phyloP scores from a whole-genome alignment of 768 basidiomycete species.

The Boletus vinaceobasis region DNA sequence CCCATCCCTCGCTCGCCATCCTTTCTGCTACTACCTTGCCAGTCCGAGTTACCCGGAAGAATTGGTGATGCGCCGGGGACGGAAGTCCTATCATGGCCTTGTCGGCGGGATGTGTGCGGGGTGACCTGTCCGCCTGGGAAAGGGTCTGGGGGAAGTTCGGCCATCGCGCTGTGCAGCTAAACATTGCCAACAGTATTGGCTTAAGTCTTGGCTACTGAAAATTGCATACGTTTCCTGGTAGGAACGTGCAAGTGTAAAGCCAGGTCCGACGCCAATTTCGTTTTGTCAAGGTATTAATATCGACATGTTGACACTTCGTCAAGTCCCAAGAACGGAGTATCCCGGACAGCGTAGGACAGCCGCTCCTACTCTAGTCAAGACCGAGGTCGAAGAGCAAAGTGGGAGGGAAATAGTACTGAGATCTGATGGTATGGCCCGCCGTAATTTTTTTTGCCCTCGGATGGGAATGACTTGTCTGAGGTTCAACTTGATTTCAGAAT shows the following conservation, averaged over 20 bases:
- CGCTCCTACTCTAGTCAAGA: neutral
- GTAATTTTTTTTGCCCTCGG: neutral
- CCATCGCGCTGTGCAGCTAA: too few relatives aligned
- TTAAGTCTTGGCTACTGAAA: neutral
- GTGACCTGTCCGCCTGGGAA: neutral
- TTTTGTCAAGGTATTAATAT: too few relatives aligned
- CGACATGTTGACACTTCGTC: neutral
- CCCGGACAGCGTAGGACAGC: neutral
- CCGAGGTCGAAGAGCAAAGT: neutral
- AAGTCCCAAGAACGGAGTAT: neutral
- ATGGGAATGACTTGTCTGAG: neutral
- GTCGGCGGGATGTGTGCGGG: neutral
- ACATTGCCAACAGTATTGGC: neutral
- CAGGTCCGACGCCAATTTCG: too few relatives aligned
- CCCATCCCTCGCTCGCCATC: neutral
- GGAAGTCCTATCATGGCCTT: neutral
- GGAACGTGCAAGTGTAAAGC: neutral
- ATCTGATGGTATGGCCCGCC: neutral
- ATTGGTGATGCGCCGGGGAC: neutral
- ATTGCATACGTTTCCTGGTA: neutral
- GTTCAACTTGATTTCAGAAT: neutral
- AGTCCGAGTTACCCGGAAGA: too few relatives aligned
- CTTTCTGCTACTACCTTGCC: neutral
- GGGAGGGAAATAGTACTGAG: neutral
- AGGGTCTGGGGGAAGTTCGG: neutral